phyloP scores from a whole-genome alignment of 495 filamentous ascomycete species.

The Podospora fimiseda region DNA sequence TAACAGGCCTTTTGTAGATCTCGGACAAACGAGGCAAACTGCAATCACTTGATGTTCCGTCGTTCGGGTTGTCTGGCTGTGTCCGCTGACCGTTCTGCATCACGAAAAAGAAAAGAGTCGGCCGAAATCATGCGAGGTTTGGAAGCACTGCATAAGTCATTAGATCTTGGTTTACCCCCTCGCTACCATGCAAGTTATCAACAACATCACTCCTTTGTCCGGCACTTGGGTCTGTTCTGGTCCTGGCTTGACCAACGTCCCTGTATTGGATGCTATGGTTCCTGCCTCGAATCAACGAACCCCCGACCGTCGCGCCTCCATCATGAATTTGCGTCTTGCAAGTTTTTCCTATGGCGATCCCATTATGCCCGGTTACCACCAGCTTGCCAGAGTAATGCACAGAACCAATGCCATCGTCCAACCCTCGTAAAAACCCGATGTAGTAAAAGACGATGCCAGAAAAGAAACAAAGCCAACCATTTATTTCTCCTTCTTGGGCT shows the following conservation, averaged over 20 bases:
- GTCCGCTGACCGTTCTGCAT: too few relatives aligned
- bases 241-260: slow-evolving; percentile 19
- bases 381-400: slow-evolving; percentile 30
- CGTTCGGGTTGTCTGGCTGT: too few relatives aligned
- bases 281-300: slow-evolving; percentile 24
- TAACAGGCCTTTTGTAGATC: background rate
- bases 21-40: background rate
- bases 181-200: background rate
- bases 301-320: slow-evolving; percentile 31
- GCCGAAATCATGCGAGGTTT: background rate
- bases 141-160: background rate
- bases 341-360: slow-evolving; percentile 14
- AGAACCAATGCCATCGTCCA: slow-evolving; percentile 29
- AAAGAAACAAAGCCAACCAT: slow-evolving; percentile 23
- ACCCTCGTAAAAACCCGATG: slow-evolving; percentile 21
- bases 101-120: background rate
- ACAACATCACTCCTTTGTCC: background rate
- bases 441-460: slow-evolving; percentile 24
- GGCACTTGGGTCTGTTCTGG: background rate
- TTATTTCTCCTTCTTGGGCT: slow-evolving; percentile 70
- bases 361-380: slow-evolving; percentile 21
- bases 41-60: background rate
- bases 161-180: background rate
- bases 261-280: slow-evolving; percentile 33
- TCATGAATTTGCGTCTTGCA: slow-evolving; percentile 21